Evolutionary conservation across 164 flowering plant genomes (phyloP).

Genomic region (Annona squamosa): DNA sequence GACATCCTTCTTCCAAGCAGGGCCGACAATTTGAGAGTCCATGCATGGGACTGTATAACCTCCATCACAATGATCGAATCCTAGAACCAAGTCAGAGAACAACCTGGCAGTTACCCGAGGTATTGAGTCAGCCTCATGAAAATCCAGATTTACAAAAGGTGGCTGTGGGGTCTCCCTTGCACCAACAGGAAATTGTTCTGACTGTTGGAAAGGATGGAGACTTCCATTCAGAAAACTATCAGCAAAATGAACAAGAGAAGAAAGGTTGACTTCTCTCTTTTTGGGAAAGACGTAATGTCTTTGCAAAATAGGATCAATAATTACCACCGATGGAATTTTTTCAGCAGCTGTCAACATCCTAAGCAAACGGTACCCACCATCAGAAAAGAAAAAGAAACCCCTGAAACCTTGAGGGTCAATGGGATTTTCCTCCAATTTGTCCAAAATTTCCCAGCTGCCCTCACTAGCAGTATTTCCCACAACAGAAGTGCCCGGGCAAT

Average conservation of each 20-base stretch:
- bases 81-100: slow-evolving; percentile 51
- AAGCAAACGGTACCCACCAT: slow-evolving; percentile 61
- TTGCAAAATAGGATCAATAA: slow-evolving; percentile 63
- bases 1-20: slow-evolving; percentile 58
- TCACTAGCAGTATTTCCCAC: slow-evolving; percentile 12
- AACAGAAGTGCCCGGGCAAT: not conserved
- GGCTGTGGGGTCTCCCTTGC: slow-evolving; percentile 41
- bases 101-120: slow-evolving; percentile 49
- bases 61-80: slow-evolving; percentile 22
- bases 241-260: slow-evolving; percentile 45
- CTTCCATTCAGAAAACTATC: slow-evolving; percentile 53
- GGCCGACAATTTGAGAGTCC: slow-evolving; percentile 17
- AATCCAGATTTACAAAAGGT: slow-evolving; percentile 73
- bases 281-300: slow-evolving; percentile 59
- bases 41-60: slow-evolving; percentile 10
- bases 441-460: slow-evolving; percentile 7
- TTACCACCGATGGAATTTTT: slow-evolving; percentile 58
- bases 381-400: slow-evolving; percentile 65
- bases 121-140: slow-evolving; percentile 62
- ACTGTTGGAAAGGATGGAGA: slow-evolving; percentile 57
- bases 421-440: slow-evolving; percentile 14
- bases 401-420: slow-evolving; percentile 19
- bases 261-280: slow-evolving; percentile 29
- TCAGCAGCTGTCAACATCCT: slow-evolving; percentile 45
- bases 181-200: slow-evolving; percentile 29